Base-by-base conservation (phyloP, 192 early-diverging fungal genomes). In the Linnemannia exigua region DNA sequence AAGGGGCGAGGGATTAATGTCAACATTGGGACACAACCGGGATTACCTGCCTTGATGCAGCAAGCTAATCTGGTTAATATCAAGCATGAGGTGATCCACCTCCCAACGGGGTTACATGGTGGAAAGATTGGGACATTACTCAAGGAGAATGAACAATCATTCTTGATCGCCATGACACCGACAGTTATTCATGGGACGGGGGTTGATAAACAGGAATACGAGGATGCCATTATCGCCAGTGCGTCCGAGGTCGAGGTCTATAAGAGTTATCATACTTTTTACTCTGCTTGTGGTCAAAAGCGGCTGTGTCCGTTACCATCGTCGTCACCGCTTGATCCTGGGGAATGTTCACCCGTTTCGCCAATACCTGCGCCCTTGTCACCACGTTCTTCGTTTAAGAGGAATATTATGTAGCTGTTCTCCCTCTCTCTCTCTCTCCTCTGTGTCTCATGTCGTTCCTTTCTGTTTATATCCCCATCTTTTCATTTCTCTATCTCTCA, bases 231-330 rank as follows among this genome's bases (percentile, higher is more conserved):
- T n/a, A 37, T 33, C 8, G 63, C 71, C 17, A 68, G 73, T 28
- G 72, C 69, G 4, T 22, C 51, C 0, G 82, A 85, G 22, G 77
- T 85, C 6, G 82, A 85, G 41, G 35, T 67, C 22, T 76, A 72
- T 37, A 79, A 76, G 37, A 79, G 76, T 22, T 85, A 79, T 67
- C 82, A 85, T 51, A 76, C 79, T n/a, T 76, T 85, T n/a, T 85
- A 76, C 33, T 54, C 79, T 46, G 76, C 67, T 5, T 76, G 51
- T 7, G 82, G 77, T 7, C 82, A 85, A 41, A 85, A 85, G 28
- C 67, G 47, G 28, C 9, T 25, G 1, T 63, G 58, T 31, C 28
- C 58, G 28, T 17, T 50, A 50, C 48, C 48, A 50, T 19, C 48
- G 48, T 20, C 22, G 20, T 22, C 19, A n/a, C 22, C 52, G 28